Conservation (phyloP, 2,329 filamentous ascomycete species). For the Pseudogymnoascus sp. region DNA sequence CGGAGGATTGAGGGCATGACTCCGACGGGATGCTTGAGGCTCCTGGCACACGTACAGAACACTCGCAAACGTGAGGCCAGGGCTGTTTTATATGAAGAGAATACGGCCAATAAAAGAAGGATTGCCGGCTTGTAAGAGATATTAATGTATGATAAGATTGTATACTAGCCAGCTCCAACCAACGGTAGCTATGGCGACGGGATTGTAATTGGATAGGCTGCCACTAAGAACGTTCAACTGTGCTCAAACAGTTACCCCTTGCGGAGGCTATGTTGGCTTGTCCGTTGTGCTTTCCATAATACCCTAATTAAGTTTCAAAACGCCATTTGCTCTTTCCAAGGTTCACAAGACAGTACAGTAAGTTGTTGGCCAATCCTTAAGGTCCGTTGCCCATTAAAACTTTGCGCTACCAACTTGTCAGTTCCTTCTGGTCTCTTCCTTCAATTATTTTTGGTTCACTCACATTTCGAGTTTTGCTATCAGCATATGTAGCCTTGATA, state of each 20-base stretch:
- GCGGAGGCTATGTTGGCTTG: background rate
- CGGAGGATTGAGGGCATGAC: conserved; percentile 76
- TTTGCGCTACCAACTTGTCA: background rate
- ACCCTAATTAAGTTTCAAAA: background rate
- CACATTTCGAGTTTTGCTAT: background rate
- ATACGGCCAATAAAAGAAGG: background rate
- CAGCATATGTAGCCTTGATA: background rate
- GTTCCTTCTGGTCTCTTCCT: background rate
- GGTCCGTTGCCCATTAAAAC: background rate
- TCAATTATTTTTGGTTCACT: background rate
- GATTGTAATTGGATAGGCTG: background rate
- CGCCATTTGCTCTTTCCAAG: background rate
- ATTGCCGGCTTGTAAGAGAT: background rate
- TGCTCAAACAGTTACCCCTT: background rate
- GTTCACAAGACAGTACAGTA: background rate
- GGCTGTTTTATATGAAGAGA: background rate
- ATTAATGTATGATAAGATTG: background rate
- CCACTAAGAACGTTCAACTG: background rate
- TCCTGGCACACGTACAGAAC: conserved; percentile 52
- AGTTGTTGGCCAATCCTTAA: background rate
- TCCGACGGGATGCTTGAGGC: conserved; percentile 49
- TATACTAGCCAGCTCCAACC: background rate
- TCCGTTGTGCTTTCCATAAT: background rate
- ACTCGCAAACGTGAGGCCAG: conserved; percentile 1
- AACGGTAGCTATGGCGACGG: background rate